phyloP scores from a whole-genome alignment of 2,329 filamentous ascomycete species.

The Chrysoporthe deuterocubensis region DNA sequence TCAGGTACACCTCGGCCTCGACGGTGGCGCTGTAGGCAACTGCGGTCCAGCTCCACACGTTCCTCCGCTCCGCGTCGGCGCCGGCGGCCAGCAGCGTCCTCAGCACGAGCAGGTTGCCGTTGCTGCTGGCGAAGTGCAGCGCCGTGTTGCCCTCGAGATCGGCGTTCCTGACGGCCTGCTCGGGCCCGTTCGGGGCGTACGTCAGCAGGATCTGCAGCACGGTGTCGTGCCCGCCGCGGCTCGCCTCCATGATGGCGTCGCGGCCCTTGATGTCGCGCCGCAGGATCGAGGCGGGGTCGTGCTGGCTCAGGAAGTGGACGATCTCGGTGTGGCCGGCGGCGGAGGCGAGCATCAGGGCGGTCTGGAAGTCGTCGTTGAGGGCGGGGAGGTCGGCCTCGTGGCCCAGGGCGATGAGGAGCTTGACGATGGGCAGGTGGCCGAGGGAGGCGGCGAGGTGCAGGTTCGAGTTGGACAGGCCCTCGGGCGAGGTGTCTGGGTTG shows the following conservation, averaged over 20 bases:
- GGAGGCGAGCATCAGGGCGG: conserved; percentile 80
- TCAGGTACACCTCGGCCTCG: conserved; percentile 84
- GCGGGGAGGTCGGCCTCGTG: conserved; percentile 72
- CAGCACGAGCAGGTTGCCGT: conserved; percentile 77
- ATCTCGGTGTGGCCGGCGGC: conserved; percentile 71
- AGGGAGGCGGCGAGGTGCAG: conserved; percentile 79
- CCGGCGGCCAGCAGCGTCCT: conserved; percentile 78
- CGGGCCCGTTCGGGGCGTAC: conserved; percentile 59
- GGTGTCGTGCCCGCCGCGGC: conserved; percentile 64
- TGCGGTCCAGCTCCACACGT: conserved; percentile 80
- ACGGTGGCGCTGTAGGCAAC: conserved; percentile 82
- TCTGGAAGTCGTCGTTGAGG: conserved; percentile 79
- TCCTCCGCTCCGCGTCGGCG: conserved; percentile 72
- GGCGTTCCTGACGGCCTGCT: conserved; percentile 56
- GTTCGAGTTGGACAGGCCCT: conserved; percentile 77
- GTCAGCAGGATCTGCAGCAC: conserved; percentile 68
- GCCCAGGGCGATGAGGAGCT: conserved; percentile 71
- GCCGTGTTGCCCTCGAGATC: conserved; percentile 84
- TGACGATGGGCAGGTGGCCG: conserved; percentile 71
- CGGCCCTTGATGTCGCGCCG: conserved; percentile 69
- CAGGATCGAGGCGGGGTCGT: conserved; percentile 65
- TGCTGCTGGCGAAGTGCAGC: conserved; percentile 82
- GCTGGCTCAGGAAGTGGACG: conserved; percentile 70
- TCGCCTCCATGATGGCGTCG: conserved; percentile 73
- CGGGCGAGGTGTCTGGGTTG: conserved; percentile 75